These are phyloP conservation scores for Didymella sp. DNA, from an alignment of 2,329 filamentous ascomycete species.

Conservation along the genomic window DNA sequence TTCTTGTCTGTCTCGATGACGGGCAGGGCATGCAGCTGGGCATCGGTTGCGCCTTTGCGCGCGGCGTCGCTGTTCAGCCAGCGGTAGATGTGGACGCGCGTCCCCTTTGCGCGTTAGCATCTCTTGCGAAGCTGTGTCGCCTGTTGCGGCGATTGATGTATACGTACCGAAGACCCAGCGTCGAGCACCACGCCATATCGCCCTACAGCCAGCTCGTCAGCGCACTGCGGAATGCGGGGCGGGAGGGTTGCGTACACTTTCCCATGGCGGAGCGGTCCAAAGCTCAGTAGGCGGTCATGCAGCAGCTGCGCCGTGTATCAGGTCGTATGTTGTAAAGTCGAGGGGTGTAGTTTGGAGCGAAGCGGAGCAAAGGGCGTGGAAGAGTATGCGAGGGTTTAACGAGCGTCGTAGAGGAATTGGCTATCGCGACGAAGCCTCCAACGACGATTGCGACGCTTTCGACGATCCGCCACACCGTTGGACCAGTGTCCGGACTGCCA, in stretches of 20 bases:
- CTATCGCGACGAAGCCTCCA: background rate
- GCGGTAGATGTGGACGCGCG: conserved; percentile 90
- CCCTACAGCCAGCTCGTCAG: conserved; percentile 53
- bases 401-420: conserved; percentile 9
- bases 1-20: conserved; percentile 81
- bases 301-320: conserved; percentile 22
- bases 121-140: background rate
- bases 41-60: conserved; percentile 64
- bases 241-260: conserved; percentile 49
- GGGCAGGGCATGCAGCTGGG: conserved; percentile 74
- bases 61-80: conserved; percentile 82
- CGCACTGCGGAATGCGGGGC: conserved; percentile 13
- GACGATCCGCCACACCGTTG: conserved; percentile 13
- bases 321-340: background rate
- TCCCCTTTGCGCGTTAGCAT: conserved; percentile 63
- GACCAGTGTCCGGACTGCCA: background rate
- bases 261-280: conserved; percentile 45
- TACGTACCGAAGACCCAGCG: conserved; percentile 85
- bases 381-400: background rate
- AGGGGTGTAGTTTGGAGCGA: no score
- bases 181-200: conserved; percentile 94
- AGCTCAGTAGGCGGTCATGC: conserved; percentile 36
- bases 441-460: conserved; percentile 6
- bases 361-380: background rate
- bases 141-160: background rate